These are phyloP conservation scores for Epithemia pelagica DNA, from an alignment of 108 stramenopile genomes.

Conservation along the genomic window DNA sequence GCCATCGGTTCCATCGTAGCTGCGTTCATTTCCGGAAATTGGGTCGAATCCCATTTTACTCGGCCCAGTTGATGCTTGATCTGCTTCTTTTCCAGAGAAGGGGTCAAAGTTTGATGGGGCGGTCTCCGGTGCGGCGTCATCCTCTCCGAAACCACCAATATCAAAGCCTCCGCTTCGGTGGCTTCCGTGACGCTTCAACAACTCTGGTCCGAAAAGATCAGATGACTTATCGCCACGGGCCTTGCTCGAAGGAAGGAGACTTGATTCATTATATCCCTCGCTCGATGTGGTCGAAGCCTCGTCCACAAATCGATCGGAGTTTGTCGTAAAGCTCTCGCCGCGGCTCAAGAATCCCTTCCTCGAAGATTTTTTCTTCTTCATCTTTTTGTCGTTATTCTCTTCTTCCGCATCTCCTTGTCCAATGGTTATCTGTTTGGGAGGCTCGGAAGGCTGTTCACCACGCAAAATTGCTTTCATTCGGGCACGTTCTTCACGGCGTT, in stretches of 20 bases:
- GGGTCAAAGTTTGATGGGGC: not conserved
- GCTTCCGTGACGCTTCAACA: not conserved
- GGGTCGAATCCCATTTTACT: not conserved
- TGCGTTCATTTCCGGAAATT: not conserved
- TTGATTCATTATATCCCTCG: not conserved
- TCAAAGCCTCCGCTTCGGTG: not conserved
- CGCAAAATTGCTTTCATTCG: not conserved
- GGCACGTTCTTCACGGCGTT: not conserved
- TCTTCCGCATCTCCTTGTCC: not conserved
- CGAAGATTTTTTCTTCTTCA: not conserved
- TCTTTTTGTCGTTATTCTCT: no score
- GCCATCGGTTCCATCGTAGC: not conserved
- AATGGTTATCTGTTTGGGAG: not conserved
- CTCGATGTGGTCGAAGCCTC: not conserved
- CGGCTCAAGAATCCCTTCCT: not conserved
- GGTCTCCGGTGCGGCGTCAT: not conserved
- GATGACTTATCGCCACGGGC: not conserved
- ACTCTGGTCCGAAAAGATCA: not conserved
- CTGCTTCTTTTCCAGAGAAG: not conserved
- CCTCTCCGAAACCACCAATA: not conserved
- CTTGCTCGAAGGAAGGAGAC: not conserved
- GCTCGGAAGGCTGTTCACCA: not conserved
- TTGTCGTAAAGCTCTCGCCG: not conserved
- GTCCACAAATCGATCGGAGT: not conserved
- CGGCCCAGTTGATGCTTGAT: not conserved